phyloP scores from a whole-genome alignment of 495 filamentous ascomycete species.

The Penicillium goetzii region DNA sequence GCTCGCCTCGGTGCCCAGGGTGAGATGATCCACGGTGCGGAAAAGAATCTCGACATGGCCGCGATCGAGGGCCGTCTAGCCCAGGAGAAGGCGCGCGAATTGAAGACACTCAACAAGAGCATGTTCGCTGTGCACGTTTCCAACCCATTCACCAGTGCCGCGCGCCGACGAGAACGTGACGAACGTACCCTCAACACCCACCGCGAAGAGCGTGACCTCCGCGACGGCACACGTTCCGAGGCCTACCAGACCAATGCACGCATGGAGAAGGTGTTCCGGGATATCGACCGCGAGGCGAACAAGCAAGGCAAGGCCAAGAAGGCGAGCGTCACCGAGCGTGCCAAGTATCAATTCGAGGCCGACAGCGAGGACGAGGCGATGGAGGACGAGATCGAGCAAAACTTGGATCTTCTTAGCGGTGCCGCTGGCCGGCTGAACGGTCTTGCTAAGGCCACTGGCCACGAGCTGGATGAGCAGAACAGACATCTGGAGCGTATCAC shows the following conservation, averaged over 20 bases:
- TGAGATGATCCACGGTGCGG: conserved; percentile 77
- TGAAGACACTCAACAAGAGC: conserved; percentile 75
- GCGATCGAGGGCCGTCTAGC: conserved; percentile 70
- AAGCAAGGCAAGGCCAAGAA: conserved; percentile 45
- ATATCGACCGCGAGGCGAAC: conserved; percentile 48
- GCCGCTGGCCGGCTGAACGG: conserved; percentile 66
- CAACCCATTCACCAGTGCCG: conserved; percentile 70
- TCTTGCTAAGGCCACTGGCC: conserved; percentile 69
- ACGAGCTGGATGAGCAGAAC: conserved; percentile 77
- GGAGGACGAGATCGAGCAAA: conserved; percentile 73
- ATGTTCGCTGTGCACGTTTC: conserved; percentile 82
- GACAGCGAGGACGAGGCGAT: conserved; percentile 76
- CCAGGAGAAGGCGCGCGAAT: conserved; percentile 71
- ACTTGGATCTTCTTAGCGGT: conserved; percentile 61
- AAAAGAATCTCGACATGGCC: conserved; percentile 73
- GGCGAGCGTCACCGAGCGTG: conserved; percentile 64
- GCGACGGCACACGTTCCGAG: conserved; percentile 68
- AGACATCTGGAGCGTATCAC: conserved; percentile 72
- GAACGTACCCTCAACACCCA: conserved; percentile 64
- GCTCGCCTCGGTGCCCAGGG: conserved; percentile 72
- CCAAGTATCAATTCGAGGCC: conserved; percentile 79
- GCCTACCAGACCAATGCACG: conserved; percentile 61
- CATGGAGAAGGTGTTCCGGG: conserved; percentile 63
- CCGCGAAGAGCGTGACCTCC: conserved; percentile 64
- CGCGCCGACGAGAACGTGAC: conserved; percentile 62